These are phyloP conservation scores for Thelonectria discophora DNA, from an alignment of 2,329 filamentous ascomycete genomes.

Conservation along the genomic window DNA sequence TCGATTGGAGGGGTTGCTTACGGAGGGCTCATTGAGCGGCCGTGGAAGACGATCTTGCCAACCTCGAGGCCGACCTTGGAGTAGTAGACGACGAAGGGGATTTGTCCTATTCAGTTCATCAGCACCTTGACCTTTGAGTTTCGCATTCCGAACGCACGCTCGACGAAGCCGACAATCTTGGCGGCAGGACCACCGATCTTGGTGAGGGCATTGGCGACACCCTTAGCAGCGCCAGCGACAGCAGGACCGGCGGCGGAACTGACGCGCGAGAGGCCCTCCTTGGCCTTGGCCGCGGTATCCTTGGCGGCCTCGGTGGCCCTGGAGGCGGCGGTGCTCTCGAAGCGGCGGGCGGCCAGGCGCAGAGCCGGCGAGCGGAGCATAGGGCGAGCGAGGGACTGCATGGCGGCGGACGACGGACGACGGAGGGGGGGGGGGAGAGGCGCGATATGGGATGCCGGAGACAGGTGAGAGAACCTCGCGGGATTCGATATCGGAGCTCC, in stretches of 20 bases:
- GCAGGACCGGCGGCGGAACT: slow-evolving; percentile 81
- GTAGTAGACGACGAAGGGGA: slow-evolving; percentile 92
- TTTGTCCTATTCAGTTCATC: slow-evolving; percentile 68
- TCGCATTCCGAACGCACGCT: slow-evolving; percentile 73
- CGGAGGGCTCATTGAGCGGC: slow-evolving; percentile 94
- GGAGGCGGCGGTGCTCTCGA: slow-evolving; percentile 65
- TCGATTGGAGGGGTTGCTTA: slow-evolving; percentile 61
- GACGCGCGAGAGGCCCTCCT: slow-evolving; percentile 84
- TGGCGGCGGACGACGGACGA: slow-evolving; percentile 39
- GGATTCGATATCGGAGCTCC: slow-evolving; percentile 41
- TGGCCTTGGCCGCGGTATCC: slow-evolving; percentile 68
- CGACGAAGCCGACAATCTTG: slow-evolving; percentile 78
- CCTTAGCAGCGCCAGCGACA: slow-evolving; percentile 74
- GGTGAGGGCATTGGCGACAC: slow-evolving; percentile 71
- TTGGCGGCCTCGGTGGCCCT: slow-evolving; percentile 57
- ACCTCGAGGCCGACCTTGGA: slow-evolving; percentile 88
- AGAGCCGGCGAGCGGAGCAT: slow-evolving; percentile 58
- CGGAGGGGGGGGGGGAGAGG: slow-evolving; percentile 39
- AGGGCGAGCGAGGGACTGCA: slow-evolving; percentile 53
- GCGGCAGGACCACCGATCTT: slow-evolving; percentile 87
- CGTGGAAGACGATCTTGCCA: slow-evolving; percentile 84
- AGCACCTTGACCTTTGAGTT: slow-evolving; percentile 14
- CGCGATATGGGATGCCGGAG: slow-evolving; percentile 16
- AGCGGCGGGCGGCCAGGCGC: slow-evolving; percentile 62
- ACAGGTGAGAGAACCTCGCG: slow-evolving; percentile 35